These are phyloP conservation scores for Solanum corneliomulleri DNA, from an alignment of 257 asterid genomes.

Conservation along the genomic window DNA sequence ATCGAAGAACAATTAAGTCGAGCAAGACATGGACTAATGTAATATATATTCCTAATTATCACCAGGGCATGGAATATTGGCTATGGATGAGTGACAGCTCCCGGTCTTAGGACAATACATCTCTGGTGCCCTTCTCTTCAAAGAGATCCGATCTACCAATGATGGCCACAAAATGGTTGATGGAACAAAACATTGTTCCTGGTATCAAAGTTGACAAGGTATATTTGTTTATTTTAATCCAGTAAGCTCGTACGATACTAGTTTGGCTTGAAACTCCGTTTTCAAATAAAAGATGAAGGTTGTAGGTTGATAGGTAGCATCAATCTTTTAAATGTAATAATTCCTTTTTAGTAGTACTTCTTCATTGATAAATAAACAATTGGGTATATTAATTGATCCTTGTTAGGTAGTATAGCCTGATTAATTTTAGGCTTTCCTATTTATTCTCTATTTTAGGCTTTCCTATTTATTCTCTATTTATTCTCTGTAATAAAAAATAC, in stretches of 20 bases:
- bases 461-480: no score
- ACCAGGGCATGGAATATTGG: constrained; percentile 14
- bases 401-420: no score
- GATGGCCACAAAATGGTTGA: constrained; percentile 13
- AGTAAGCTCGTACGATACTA: background rate
- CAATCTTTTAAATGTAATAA: background rate
- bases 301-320: background rate
- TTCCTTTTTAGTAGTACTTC: background rate
- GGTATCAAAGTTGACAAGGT: constrained; percentile 15
- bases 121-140: background rate
- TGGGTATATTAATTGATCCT: background rate
- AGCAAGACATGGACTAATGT: background rate
- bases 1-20: background rate
- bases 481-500: no score
- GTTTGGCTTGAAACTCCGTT: background rate
- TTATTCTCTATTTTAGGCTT: no score
- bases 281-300: background rate
- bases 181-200: constrained; percentile 13
- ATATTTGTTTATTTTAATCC: background rate
- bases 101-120: background rate
- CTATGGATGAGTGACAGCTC: constrained; percentile 1
- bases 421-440: no score
- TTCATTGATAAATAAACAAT: background rate
- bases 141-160: background rate
- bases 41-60: background rate